phyloP scores from a whole-genome alignment of 345 rosid genomes.

The Citrus trifoliata region DNA sequence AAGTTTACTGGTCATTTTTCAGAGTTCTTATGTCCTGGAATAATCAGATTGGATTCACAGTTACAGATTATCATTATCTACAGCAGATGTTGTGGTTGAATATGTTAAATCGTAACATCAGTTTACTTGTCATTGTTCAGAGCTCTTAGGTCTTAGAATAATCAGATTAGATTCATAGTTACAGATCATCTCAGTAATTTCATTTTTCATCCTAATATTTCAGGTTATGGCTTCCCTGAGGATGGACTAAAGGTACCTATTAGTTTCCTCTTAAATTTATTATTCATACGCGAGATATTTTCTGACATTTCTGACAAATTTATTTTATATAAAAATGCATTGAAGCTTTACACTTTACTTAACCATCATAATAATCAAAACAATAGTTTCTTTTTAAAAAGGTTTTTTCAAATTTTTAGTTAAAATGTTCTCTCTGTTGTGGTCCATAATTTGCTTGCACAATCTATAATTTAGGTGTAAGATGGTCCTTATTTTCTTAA shows the following conservation, averaged over 20 bases:
- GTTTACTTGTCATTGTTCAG: not conserved
- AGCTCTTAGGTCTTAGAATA: not conserved
- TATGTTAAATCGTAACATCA: not conserved
- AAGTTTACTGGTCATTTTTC: not conserved
- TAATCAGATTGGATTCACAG: not conserved
- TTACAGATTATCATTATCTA: not conserved
- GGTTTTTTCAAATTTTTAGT: not conserved
- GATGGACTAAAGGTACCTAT: slow-evolving; percentile 76
- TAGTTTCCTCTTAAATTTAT: not conserved
- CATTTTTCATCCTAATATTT: slow-evolving; percentile 10
- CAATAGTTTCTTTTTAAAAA: no score
- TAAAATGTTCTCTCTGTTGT: not conserved
- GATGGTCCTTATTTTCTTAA: not conserved
- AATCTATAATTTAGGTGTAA: not conserved
- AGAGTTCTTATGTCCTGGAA: no score
- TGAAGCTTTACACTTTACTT: not conserved
- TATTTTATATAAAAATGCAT: not conserved
- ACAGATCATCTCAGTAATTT: slow-evolving; percentile 1
- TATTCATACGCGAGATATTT: not conserved
- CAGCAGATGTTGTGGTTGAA: not conserved
- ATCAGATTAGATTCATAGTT: not conserved
- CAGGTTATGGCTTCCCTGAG: slow-evolving; percentile 98
- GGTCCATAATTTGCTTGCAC: not conserved
- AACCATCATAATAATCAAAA: not conserved
- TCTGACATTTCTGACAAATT: not conserved